Evolutionary conservation across 306 rosid genomes (phyloP).

Genomic region (Gastrolobium villosum): DNA sequence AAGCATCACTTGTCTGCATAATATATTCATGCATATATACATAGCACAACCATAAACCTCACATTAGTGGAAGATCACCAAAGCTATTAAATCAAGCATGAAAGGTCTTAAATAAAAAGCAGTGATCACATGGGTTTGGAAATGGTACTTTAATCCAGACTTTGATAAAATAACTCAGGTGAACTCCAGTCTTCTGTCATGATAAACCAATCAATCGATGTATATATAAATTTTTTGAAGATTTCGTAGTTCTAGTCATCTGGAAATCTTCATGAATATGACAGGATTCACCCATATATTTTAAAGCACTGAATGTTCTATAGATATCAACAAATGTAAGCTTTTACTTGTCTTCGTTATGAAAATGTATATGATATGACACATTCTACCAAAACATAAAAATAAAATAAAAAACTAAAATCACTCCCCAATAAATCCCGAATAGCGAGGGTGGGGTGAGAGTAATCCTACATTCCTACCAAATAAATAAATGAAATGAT

Average conservation of each 20-base stretch:
- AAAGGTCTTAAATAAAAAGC: neutral
- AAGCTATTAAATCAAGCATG: conserved; percentile 29
- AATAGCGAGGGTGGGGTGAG: too few relatives aligned
- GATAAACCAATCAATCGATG: conserved; percentile 18
- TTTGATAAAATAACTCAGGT: conserved; percentile 4
- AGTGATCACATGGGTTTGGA: conserved; percentile 6
- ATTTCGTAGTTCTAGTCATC: conserved; percentile 4
- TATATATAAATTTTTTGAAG: neutral
- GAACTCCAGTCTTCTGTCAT: neutral
- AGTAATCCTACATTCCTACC: too few relatives aligned
- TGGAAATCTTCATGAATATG: neutral
- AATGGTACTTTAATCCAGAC: conserved; percentile 39
- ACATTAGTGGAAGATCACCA: conserved; percentile 27
- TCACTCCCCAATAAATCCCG: too few relatives aligned
- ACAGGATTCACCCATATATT: neutral
- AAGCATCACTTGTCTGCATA: neutral
- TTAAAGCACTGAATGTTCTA: conserved; percentile 4
- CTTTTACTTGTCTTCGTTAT: neutral
- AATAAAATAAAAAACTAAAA: too few relatives aligned
- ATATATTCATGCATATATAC: neutral
- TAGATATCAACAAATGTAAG: conserved; percentile 11
- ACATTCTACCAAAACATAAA: neutral
- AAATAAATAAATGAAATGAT: neutral
- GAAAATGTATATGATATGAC: conserved; percentile 30
- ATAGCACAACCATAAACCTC: neutral